Percentiles rank a stretch among this genome's conserved stretches.
Conservation (phyloP, 192 early-diverging fungal species). For the Rhizophagus prolifer region DNA sequence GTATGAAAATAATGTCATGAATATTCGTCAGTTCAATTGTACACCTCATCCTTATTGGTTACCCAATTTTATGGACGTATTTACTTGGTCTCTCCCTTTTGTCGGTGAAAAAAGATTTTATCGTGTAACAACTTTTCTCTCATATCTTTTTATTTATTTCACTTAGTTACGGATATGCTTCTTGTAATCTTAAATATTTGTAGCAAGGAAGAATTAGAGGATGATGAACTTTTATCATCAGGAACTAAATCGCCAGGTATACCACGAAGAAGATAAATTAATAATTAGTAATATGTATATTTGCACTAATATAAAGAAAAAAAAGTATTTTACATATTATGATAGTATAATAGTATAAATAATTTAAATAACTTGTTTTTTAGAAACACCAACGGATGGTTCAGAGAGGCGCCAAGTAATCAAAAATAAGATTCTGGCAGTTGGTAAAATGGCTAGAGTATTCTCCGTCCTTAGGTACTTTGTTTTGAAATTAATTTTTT, state of each 20-base stretch:
- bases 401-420: conserved; percentile 69
- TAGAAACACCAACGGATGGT: conserved; percentile 41
- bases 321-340: neutral
- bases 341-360: neutral
- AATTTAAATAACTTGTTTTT: neutral
- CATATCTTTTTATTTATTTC: neutral
- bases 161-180: conserved; percentile 92
- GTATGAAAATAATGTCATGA: conserved; percentile 99
- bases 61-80: conserved; percentile 99
- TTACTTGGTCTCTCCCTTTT: conserved; percentile 97
- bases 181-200: conserved; percentile 92
- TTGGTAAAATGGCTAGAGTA: conserved; percentile 86
- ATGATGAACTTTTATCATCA: conserved; percentile 45
- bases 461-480: conserved; percentile 79
- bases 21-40: conserved; percentile 89
- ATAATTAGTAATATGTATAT: neutral
- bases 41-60: conserved; percentile 98
- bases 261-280: neutral
- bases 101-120: conserved; percentile 88
- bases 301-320: neutral
- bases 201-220: conserved; percentile 88
- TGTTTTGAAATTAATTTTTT: neutral
- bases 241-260: conserved; percentile 21
- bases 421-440: conserved; percentile 88
- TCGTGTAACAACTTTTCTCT: neutral